phyloP scores from a whole-genome alignment of 495 filamentous ascomycete genomes.

The Aspergillus sclerotiicarbonarius region DNA sequence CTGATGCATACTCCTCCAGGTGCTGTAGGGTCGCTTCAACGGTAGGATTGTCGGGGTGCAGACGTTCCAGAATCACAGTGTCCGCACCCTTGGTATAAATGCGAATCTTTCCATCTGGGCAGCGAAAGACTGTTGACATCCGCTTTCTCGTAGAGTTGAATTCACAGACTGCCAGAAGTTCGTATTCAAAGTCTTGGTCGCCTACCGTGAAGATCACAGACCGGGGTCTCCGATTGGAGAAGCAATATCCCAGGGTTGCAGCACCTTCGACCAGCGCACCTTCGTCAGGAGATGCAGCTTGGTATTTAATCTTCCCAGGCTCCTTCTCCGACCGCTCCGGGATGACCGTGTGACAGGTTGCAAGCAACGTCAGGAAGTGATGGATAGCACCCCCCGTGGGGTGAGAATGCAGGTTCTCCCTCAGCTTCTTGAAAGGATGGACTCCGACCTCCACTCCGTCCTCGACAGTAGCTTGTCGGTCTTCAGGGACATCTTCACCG shows the following conservation, averaged over 20 bases:
- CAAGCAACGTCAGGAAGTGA: constrained; percentile 82
- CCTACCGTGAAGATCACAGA: constrained; percentile 75
- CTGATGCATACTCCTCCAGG: constrained; percentile 95
- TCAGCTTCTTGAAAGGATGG: constrained; percentile 79
- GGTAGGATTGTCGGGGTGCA: constrained; percentile 74
- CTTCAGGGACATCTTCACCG: constrained; percentile 88
- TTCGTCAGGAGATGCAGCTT: constrained; percentile 96
- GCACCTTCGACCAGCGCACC: constrained; percentile 95
- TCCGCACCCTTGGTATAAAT: constrained; percentile 97
- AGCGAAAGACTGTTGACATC: constrained; percentile 96
- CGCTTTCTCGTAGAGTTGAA: constrained; percentile 98
- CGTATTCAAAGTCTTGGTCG: constrained; percentile 75
- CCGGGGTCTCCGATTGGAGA: constrained; percentile 84
- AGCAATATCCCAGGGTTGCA: constrained; percentile 78
- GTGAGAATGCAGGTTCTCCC: constrained; percentile 71
- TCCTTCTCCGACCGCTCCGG: constrained; percentile 79
- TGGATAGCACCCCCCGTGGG: constrained; percentile 69
- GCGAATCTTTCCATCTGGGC: constrained; percentile 91
- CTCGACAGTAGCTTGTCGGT: constrained; percentile 73
- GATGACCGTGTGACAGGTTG: constrained; percentile 97
- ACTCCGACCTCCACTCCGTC: constrained; percentile 79
- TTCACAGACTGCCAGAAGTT: constrained; percentile 92
- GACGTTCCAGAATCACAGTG: constrained; percentile 91
- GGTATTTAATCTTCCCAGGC: constrained; percentile 84
- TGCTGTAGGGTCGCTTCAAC: constrained; percentile 87